phyloP scores from a whole-genome alignment of 768 basidiomycete species.

The Podaxis sp. region DNA sequence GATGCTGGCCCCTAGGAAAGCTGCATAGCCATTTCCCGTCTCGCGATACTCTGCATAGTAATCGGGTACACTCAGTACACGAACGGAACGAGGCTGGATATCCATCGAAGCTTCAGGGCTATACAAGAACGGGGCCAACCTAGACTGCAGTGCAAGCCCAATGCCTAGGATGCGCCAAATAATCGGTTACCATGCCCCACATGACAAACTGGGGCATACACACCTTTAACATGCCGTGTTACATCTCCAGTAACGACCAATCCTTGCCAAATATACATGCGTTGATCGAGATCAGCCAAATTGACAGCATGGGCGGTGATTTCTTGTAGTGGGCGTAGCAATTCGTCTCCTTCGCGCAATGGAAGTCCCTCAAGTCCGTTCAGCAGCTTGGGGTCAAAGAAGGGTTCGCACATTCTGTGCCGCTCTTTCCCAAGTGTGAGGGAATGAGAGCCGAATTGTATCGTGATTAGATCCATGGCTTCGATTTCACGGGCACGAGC shows the following conservation, averaged over 20 bases:
- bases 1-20: slow-evolving; percentile 81
- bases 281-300: slow-evolving; percentile 60
- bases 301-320: slow-evolving; percentile 64
- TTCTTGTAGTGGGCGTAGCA: slow-evolving; percentile 57
- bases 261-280: slow-evolving; percentile 76
- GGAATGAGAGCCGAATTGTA: slow-evolving; percentile 69
- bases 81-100: slow-evolving; percentile 65
- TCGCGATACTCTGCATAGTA: slow-evolving; percentile 92
- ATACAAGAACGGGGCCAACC: slow-evolving; percentile 61
- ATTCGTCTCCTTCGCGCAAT: slow-evolving; percentile 23
- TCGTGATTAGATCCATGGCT: slow-evolving; percentile 76
- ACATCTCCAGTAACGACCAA: slow-evolving; percentile 81
- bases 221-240: slow-evolving; percentile 71
- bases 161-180: slow-evolving; percentile 42
- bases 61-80: slow-evolving; percentile 72
- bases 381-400: slow-evolving; percentile 74
- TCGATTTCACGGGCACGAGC: slow-evolving; percentile 82
- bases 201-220: slow-evolving; percentile 15
- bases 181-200: not conserved
- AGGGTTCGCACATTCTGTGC: slow-evolving; percentile 88
- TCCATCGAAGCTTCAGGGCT: slow-evolving; percentile 68
- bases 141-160: slow-evolving; percentile 67
- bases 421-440: slow-evolving; percentile 84
- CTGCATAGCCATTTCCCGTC: slow-evolving; percentile 77
- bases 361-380: slow-evolving; percentile 32